These are phyloP conservation scores for Hymenochaete sp. DNA, from an alignment of 1,284 basidiomycete genomes.

Conservation along the genomic window DNA sequence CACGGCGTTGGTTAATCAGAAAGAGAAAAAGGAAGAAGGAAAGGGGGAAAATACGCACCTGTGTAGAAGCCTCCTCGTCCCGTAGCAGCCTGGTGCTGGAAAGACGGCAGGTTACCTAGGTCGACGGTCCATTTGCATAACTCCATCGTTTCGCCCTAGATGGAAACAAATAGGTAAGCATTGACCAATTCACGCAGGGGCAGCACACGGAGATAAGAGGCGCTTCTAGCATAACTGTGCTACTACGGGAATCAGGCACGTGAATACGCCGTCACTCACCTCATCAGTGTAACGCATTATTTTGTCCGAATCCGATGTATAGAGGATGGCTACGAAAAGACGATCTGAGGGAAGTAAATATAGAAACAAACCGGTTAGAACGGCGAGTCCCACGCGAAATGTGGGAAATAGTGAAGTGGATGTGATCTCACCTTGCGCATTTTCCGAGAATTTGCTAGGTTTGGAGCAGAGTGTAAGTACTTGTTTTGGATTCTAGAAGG, in stretches of 20 bases:
- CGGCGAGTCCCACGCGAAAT: not conserved
- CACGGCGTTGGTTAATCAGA: not conserved
- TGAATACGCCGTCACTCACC: conserved; percentile 26
- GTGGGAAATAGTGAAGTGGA: conserved; percentile 1
- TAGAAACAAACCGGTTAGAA: conserved; percentile 4
- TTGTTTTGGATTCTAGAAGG: conserved; percentile 22
- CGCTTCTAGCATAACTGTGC: too few relatives aligned
- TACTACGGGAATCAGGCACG: conserved; percentile 1
- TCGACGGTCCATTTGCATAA: conserved; percentile 83
- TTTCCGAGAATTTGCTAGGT: conserved; percentile 65
- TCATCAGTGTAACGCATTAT: conserved; percentile 77
- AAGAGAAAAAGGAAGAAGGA: not conserved
- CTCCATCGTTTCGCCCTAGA: conserved; percentile 55
- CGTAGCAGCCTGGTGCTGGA: conserved; percentile 53
- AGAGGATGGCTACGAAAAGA: conserved; percentile 68
- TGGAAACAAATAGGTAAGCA: conserved; percentile 11
- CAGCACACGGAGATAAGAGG: too few relatives aligned
- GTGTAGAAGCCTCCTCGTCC: conserved; percentile 66
- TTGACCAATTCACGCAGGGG: too few relatives aligned
- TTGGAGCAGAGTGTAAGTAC: conserved; percentile 14
- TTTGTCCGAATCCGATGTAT: conserved; percentile 62
- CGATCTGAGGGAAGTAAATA: conserved; percentile 41
- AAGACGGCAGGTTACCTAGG: conserved; percentile 63
- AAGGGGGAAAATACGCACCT: conserved; percentile 33
- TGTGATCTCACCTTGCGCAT: conserved; percentile 42